Base-by-base conservation (phyloP, 2,329 filamentous ascomycete species). In the Phyllachora maydis region DNA sequence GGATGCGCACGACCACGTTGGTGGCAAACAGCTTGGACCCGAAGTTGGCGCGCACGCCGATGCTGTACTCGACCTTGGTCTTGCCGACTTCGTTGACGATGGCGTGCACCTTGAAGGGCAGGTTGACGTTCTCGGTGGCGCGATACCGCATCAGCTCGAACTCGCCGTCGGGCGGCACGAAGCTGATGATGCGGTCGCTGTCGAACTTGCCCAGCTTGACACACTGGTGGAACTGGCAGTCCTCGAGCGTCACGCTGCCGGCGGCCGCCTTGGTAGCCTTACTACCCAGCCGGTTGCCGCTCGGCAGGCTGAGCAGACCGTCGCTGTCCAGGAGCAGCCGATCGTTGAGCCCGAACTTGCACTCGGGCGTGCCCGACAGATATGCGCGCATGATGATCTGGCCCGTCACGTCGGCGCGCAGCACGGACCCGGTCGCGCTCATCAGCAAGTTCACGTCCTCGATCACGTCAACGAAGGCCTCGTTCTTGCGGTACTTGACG, bases 311-410 rank as follows among this genome's bases (percentile, higher is more conserved):
- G 35, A 65, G 47, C 21, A 77, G 50, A 24, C 67, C 64, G 42
- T 78, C 65, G 26, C 68, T 66, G 41, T 93, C 88, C n/a, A 98
- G 63, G 2, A 95, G 65, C 4, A 98, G 60, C 6, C 88, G 72
- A 47, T 98, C 88, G 46, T 98, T 98, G 19, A 98, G 70, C 5
- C 88, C 88, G 38, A 98, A 98, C 49, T 98, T 98, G 65, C 88
- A 98, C 51, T 98, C 88, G 6, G 88, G 88, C 1, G 83, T 98
- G 16, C 90, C 88, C 11, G 79, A 78, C 14, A 98, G 71, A 43
- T 98, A 98, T 30, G 88, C 88, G 38, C 88, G 81, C 88, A 98
- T 98, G 39, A 98, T 68, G 40, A 98, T 98, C 45, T 95, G 83
- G 24, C 88, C 88, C 24, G 81, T 92, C 25, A 98, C 88, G 41